phyloP scores from a whole-genome alignment of 2,329 filamentous ascomycete genomes.

The Neofusicoccum umdonicola region DNA sequence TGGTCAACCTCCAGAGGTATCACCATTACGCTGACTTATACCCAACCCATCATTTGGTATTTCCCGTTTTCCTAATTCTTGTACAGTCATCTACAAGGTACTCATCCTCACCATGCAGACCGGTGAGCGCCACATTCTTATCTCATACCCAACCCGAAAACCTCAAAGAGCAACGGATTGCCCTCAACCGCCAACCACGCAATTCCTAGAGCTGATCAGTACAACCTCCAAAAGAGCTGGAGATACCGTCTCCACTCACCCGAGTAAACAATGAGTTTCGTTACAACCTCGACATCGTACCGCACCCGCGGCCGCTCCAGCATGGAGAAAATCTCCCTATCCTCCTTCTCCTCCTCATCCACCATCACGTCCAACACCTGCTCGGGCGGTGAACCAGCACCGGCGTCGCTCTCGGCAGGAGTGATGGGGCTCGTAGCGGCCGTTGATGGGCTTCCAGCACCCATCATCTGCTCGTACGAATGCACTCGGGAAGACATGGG shows the following conservation, averaged over 20 bases:
- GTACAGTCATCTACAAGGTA: neutral
- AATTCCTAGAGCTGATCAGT: slow-evolving; percentile 58
- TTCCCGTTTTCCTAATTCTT: neutral
- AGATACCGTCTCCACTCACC: slow-evolving; percentile 55
- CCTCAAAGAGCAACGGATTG: slow-evolving; percentile 71
- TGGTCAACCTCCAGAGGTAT: neutral
- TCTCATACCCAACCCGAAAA: slow-evolving; percentile 48
- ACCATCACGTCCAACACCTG: slow-evolving; percentile 18
- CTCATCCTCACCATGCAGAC: too few species aligned
- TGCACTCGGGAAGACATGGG: slow-evolving; percentile 50
- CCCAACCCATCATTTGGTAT: neutral
- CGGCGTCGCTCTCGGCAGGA: slow-evolving; percentile 24
- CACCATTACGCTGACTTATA: neutral
- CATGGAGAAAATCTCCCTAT: slow-evolving; percentile 73
- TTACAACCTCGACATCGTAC: slow-evolving; percentile 98
- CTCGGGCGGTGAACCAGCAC: slow-evolving; percentile 1
- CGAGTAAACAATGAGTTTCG: slow-evolving; percentile 90
- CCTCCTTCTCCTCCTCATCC: slow-evolving; percentile 36
- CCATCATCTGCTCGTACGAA: slow-evolving; percentile 73
- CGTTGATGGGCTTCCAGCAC: slow-evolving; percentile 51
- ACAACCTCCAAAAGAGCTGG: neutral
- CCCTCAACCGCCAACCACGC: slow-evolving; percentile 75
- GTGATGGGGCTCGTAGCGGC: slow-evolving; percentile 25
- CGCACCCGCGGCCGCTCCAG: slow-evolving; percentile 83
- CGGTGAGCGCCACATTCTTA: neutral